Percentiles rank a stretch among this genome's conserved stretches.
Evolutionary conservation across 2,329 filamentous ascomycete species (phyloP).

Genomic region (Cladosporium phlei): DNA sequence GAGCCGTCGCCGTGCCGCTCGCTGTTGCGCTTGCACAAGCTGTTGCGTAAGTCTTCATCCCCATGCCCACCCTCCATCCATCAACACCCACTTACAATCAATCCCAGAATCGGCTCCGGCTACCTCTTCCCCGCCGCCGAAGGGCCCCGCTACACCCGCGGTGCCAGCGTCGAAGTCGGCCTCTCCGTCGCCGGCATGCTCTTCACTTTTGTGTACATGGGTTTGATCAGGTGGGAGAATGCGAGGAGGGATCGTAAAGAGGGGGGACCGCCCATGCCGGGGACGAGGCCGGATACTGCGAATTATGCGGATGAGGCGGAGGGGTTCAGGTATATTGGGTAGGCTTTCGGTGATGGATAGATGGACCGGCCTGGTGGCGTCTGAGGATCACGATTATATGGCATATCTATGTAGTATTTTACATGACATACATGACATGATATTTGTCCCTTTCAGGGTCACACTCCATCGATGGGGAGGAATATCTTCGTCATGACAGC

Average conservation of each 20-base stretch:
- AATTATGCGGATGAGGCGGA: conserved; percentile 15
- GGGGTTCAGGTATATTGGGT: conserved; percentile 14
- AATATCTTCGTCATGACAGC: too few species aligned
- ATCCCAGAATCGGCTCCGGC: background rate
- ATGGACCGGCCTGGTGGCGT: too few species aligned
- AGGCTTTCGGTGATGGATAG: too few species aligned
- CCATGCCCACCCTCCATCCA: background rate
- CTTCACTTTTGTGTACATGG: conserved; percentile 15
- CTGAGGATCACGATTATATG: too few species aligned
- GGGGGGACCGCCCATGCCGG: conserved; percentile 10
- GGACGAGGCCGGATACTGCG: conserved; percentile 13
- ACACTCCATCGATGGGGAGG: too few species aligned
- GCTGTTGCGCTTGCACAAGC: conserved; percentile 14
- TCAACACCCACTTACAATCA: background rate
- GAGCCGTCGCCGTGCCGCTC: conserved; percentile 15
- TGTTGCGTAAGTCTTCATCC: conserved; percentile 8
- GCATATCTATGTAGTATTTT: too few species aligned
- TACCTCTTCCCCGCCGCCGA: conserved; percentile 3
- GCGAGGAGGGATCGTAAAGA: conserved; percentile 10
- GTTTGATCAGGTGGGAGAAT: conserved; percentile 15
- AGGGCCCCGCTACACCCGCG: conserved; percentile 9
- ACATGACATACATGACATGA: too few species aligned
- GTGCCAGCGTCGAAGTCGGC: conserved; percentile 10
- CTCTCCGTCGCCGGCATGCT: conserved; percentile 12
- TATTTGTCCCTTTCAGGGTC: too few species aligned